Conservation (phyloP, 495 filamentous ascomycete species). For the Penicillium samsonianum region DNA sequence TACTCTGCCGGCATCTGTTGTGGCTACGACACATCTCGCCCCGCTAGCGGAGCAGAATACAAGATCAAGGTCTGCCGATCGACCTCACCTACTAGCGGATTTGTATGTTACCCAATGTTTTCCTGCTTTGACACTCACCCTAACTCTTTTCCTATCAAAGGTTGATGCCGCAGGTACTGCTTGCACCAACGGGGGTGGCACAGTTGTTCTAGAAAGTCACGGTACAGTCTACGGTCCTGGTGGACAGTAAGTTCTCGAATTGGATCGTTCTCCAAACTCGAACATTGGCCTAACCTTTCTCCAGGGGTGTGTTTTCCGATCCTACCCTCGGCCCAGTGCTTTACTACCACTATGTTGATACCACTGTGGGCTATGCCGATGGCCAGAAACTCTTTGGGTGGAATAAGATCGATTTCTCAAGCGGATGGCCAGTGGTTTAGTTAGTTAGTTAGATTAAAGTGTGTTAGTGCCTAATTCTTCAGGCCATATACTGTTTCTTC, state of each 20-base stretch:
- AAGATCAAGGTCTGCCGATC: constrained; percentile 69
- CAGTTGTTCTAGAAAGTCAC: constrained; percentile 61
- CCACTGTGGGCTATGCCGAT: constrained; percentile 63
- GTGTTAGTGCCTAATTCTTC: no score
- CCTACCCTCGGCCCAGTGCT: constrained; percentile 53
- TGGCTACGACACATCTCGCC: constrained; percentile 52
- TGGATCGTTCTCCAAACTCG: not conserved
- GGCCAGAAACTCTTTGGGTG: constrained; percentile 66
- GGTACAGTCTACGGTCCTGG: constrained; percentile 71
- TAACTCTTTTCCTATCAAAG: constrained; percentile 18
- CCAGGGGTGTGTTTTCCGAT: constrained; percentile 52
- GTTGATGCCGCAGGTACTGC: constrained; percentile 57
- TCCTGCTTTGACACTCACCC: not conserved
- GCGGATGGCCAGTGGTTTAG: constrained; percentile 64
- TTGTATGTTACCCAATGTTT: constrained; percentile 39
- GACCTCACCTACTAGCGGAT: constrained; percentile 53
- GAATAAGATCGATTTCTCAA: constrained; percentile 64
- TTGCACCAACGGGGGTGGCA: constrained; percentile 65
- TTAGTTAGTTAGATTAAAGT: constrained; percentile 21
- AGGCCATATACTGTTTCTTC: no score
- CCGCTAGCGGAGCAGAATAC: constrained; percentile 65
- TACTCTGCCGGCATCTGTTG: constrained; percentile 69
- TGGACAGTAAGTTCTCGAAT: constrained; percentile 53
- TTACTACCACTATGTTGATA: constrained; percentile 75
- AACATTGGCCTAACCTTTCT: constrained; percentile 10